These are phyloP conservation scores for Linaria vulgaris DNA, from an alignment of 257 asterid species.

Conservation along the genomic window DNA sequence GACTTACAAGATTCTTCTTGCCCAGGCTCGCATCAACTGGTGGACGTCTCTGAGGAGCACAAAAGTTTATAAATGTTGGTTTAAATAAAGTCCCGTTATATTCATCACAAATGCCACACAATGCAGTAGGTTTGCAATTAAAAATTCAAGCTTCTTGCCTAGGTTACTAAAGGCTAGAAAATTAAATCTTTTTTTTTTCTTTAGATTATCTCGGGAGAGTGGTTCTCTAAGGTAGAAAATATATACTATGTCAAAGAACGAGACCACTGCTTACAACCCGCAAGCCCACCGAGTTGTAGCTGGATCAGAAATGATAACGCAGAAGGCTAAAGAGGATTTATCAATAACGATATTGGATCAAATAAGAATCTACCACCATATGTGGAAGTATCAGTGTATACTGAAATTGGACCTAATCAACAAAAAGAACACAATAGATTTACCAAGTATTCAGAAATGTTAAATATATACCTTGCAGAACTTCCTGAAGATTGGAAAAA, in stretches of 20 bases:
- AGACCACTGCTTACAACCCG: too few species aligned
- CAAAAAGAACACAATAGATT: background rate
- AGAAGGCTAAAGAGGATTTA: background rate
- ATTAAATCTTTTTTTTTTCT: too few species aligned
- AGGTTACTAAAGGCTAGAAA: too few species aligned
- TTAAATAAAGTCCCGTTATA: background rate
- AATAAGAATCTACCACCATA: background rate
- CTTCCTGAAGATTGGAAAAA: constrained; percentile 66
- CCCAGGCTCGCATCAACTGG: constrained; percentile 56
- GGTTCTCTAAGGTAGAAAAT: too few species aligned
- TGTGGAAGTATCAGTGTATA: background rate
- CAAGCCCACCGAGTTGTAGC: too few species aligned
- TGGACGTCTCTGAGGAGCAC: constrained; percentile 72
- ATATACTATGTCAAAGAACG: too few species aligned
- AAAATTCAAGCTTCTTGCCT: too few species aligned
- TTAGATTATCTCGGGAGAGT: too few species aligned
- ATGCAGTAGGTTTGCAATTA: background rate
- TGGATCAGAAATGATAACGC: background rate
- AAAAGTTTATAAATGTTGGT: constrained; percentile 18
- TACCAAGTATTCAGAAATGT: background rate
- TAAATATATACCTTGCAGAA: constrained; percentile 68
- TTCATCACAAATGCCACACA: background rate
- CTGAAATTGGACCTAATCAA: background rate
- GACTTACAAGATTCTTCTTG: constrained; percentile 72
- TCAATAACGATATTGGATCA: background rate